Evolutionary conservation across 2,329 filamentous ascomycete species (phyloP).

Genomic region (Leptoxyphium fumago): DNA sequence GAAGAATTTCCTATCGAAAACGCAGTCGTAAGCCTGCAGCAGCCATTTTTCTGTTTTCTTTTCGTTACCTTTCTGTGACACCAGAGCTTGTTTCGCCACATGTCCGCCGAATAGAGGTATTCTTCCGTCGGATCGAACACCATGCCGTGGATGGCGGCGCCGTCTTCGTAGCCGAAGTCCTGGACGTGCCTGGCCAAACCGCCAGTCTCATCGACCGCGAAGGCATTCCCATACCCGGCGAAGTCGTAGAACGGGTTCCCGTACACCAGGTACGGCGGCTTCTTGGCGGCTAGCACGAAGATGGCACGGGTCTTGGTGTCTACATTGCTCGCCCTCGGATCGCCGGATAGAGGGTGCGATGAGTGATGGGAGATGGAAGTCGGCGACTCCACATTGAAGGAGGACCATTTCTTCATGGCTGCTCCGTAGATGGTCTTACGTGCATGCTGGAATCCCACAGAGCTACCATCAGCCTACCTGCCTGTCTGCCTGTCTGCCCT

Average conservation of each 20-base stretch:
- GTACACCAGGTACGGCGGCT: constrained; percentile 70
- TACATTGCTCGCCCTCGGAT: constrained; percentile 51
- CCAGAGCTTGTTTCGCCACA: constrained; percentile 70
- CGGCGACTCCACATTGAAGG: constrained; percentile 61
- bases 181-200: constrained; percentile 51
- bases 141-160: constrained; percentile 68
- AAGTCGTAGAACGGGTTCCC: constrained; percentile 83
- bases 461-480: no score
- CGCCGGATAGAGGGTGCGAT: constrained; percentile 60
- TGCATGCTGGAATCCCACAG: constrained; percentile 41
- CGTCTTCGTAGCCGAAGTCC: constrained; percentile 55
- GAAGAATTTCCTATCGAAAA: background rate
- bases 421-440: constrained; percentile 79
- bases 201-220: constrained; percentile 41
- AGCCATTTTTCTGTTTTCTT: no score
- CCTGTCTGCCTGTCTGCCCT: no score
- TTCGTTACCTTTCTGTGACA: constrained; percentile 50
- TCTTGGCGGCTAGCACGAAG: constrained; percentile 66
- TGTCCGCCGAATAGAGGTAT: constrained; percentile 66
- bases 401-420: constrained; percentile 88
- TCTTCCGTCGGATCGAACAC: constrained; percentile 60
- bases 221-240: constrained; percentile 69
- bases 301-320: constrained; percentile 77
- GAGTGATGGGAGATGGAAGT: constrained; percentile 60
- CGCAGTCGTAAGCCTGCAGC: background rate